A percentile compares a stretch with the other conserved stretches of the same genome.
phyloP scores from a whole-genome alignment of 2,329 filamentous ascomycete genomes.

The Metarhizium anisopliae region DNA sequence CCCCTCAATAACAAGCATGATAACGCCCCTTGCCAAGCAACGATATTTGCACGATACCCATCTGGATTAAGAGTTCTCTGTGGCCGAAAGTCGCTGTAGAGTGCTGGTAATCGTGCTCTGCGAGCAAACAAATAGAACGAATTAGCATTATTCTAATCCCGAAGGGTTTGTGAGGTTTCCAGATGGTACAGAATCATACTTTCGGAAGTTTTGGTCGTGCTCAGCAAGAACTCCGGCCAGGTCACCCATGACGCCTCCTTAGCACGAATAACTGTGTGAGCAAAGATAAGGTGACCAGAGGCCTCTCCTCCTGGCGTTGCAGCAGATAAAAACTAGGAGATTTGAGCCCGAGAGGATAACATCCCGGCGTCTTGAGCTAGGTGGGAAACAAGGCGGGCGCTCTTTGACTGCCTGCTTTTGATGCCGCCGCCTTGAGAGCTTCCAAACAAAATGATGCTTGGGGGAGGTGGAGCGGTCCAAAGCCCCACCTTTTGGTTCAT shows the following conservation, averaged over 20 bases:
- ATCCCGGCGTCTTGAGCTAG: neutral
- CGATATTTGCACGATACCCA: slow-evolving; percentile 71
- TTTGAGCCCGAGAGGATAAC: neutral
- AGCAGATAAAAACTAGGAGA: neutral
- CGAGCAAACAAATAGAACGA: neutral
- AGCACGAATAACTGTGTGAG: neutral
- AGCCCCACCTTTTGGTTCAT: neutral
- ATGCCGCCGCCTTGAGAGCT: too few relatives aligned
- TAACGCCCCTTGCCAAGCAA: slow-evolving; percentile 70
- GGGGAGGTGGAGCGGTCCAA: neutral
- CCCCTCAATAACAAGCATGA: slow-evolving; percentile 60
- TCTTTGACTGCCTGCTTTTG: neutral
- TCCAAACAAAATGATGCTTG: too few relatives aligned
- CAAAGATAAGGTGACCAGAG: neutral
- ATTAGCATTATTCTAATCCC: neutral
- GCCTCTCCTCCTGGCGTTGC: neutral
- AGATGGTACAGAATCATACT: slow-evolving; percentile 23
- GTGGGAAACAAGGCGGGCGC: neutral
- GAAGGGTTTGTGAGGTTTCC: neutral
- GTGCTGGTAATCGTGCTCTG: slow-evolving; percentile 69
- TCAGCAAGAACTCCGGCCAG: slow-evolving; percentile 58
- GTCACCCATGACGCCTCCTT: slow-evolving; percentile 43
- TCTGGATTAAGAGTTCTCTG: slow-evolving; percentile 74
- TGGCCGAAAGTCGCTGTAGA: slow-evolving; percentile 78
- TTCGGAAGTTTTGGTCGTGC: slow-evolving; percentile 53